Percentiles rank a stretch among this genome's conserved stretches.
phyloP scores from a whole-genome alignment of 192 early-diverging fungal genomes.

The Phycomyces nitens region DNA sequence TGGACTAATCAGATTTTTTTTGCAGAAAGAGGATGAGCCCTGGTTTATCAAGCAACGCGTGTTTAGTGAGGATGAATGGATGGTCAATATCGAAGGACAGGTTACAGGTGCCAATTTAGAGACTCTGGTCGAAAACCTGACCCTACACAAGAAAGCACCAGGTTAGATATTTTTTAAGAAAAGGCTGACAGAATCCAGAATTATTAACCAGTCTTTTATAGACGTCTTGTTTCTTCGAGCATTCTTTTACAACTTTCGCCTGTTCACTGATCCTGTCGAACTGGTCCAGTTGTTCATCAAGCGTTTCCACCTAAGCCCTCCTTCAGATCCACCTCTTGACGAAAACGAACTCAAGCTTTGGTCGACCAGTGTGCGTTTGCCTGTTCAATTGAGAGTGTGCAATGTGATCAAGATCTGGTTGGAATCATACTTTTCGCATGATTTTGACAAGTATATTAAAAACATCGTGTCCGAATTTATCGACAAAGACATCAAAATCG shows the following conservation, averaged over 20 bases:
- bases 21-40: neutral
- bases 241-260: conserved; percentile 78
- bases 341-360: conserved; percentile 51
- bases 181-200: neutral
- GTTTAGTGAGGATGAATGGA: conserved; percentile 21
- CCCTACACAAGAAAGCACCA: conserved; percentile 56
- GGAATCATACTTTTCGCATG: conserved; percentile 57
- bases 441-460: conserved; percentile 63
- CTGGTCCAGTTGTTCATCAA: conserved; percentile 56
- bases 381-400: conserved; percentile 68
- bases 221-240: conserved; percentile 44
- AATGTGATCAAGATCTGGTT: conserved; percentile 75
- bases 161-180: conserved; percentile 12
- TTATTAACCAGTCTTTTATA: conserved; percentile 3
- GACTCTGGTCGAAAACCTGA: conserved; percentile 70
- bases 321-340: conserved; percentile 39
- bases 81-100: conserved; percentile 57
- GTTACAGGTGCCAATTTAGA: conserved; percentile 70
- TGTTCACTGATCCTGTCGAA: conserved; percentile 61
- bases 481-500: conserved; percentile 62
- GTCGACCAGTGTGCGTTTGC: conserved; percentile 52
- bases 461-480: conserved; percentile 64
- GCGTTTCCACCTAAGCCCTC: conserved; percentile 54
- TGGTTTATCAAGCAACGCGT: conserved; percentile 15
- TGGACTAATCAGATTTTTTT: no score